phyloP scores from a whole-genome alignment of 257 asterid genomes.

The Linderniella brevidens region DNA sequence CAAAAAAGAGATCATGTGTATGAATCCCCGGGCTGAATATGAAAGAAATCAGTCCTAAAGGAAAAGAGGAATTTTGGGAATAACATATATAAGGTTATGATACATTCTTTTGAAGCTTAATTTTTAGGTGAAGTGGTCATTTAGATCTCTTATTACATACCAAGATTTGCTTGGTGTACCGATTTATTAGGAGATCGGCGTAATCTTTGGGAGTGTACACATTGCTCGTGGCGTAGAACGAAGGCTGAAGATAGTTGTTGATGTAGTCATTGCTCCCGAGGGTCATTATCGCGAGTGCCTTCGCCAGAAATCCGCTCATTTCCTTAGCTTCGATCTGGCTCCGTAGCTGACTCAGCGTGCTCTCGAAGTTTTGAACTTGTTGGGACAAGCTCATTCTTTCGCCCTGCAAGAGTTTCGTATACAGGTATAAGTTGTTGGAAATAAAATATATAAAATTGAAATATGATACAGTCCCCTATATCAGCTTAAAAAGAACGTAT shows the following conservation, averaged over 20 bases:
- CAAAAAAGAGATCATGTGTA: too few relatives aligned
- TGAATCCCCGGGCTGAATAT: too few relatives aligned
- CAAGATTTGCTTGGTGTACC: constrained; percentile 33
- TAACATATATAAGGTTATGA: too few relatives aligned
- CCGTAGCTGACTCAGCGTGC: constrained; percentile 24
- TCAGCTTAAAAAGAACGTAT: too few relatives aligned
- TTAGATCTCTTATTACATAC: background rate
- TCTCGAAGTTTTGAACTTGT: constrained; percentile 35
- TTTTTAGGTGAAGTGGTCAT: too few relatives aligned
- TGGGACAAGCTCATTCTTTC: constrained; percentile 38
- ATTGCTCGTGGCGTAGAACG: constrained; percentile 31
- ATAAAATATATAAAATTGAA: too few relatives aligned
- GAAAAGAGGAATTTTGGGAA: too few relatives aligned
- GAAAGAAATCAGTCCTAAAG: too few relatives aligned
- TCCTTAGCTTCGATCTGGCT: constrained; percentile 18
- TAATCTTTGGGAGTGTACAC: constrained; percentile 31
- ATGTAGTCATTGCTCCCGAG: constrained; percentile 67
- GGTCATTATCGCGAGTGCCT: constrained; percentile 31
- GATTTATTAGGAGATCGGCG: constrained; percentile 47
- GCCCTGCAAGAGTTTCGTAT: constrained; percentile 28
- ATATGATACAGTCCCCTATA: too few relatives aligned
- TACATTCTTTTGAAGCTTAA: too few relatives aligned
- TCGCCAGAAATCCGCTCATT: constrained; percentile 21
- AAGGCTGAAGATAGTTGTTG: constrained; percentile 47
- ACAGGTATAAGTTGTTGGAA: too few relatives aligned